phyloP scores from a whole-genome alignment of 208 protist species.

The Entamoeba histolytica region DNA sequence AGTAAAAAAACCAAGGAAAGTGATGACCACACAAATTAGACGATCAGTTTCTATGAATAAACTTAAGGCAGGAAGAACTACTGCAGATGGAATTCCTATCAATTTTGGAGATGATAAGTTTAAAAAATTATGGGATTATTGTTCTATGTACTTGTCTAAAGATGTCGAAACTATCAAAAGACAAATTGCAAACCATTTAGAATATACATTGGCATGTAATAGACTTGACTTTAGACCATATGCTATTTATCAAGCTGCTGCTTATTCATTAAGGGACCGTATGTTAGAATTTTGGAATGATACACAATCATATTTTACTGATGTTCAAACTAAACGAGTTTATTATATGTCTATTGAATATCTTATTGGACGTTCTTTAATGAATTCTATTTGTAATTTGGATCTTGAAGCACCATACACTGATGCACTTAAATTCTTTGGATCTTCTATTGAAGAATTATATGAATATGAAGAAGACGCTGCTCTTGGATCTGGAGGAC shows the following conservation, averaged over 20 bases:
- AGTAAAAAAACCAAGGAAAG: too few relatives aligned
- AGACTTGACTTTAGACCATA: conserved; percentile 18
- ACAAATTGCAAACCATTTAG: conserved; percentile 28
- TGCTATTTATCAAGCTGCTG: conserved; percentile 20
- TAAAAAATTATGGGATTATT: too few relatives aligned
- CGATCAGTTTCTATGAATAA: background rate
- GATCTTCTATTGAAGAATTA: conserved; percentile 26
- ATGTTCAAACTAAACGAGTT: conserved; percentile 17
- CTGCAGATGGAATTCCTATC: too few relatives aligned
- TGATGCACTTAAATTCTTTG: conserved; percentile 26
- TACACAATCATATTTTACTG: conserved; percentile 31
- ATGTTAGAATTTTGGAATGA: conserved; percentile 36
- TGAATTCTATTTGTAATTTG: conserved; percentile 29
- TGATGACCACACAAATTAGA: background rate
- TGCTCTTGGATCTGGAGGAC: conserved; percentile 30
- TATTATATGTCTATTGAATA: conserved; percentile 41
- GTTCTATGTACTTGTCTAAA: too few relatives aligned
- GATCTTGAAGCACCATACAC: conserved; percentile 7
- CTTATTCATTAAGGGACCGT: conserved; percentile 23
- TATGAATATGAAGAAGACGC: conserved; percentile 17
- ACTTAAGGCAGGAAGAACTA: background rate
- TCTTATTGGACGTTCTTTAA: conserved; percentile 27
- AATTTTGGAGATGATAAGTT: too few relatives aligned
- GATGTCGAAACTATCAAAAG: background rate
- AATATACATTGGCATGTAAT: conserved; percentile 27